Base-by-base conservation (phyloP, 2,329 filamentous ascomycete species). In the Cercospora brassicicola region DNA sequence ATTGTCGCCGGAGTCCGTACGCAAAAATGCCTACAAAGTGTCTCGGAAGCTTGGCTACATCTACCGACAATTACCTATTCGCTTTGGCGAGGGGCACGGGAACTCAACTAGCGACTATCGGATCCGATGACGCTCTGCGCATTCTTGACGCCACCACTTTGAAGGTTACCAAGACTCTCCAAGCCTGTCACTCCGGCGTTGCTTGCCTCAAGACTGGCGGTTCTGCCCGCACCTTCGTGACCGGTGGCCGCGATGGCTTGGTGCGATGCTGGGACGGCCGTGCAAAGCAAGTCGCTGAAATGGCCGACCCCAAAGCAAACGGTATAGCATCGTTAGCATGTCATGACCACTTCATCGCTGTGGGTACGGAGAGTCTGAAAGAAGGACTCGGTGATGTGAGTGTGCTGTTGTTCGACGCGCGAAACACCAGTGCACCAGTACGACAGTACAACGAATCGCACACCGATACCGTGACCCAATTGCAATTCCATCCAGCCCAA, bases 191-290 rank as follows among this genome's bases (percentile, higher is more conserved):
- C 71, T 83, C 85, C 4, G 90, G 90, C 69, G 81, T 92, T 72
- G 89, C 88, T 13, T 88, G 87, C 69, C 81, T 92, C 31, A 84
- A 85, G 62, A 8, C 48, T 23, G 82, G 85, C 0, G 68, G 65
- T n/a, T 28, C 64, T 53, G 20, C 67, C 67, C 61, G 64, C 15
- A 51, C 89, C 20, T 82, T 93, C 5, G 87, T 87, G 67, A 93
- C 91, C 0, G 87, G 90, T 0, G 91, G 91, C 57, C 87, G 90
- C 77, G 89, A 93, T 76, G 91, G 91, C 7, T 82, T 83, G 8
- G 85, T 93, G 10, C 74, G 74, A 36, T 68, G 68, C 55, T 76
- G 72, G 71, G 75, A 76, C 64, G 45, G 68, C 5, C 68, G 72
- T 23, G 69, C 70, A 3, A 72, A 71, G 59, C 66, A 70, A n/a